Percentiles rank a stretch among this genome's conserved stretches.
Conservation (phyloP, 116 monocot genomes). For the Dioscorea cayenensis region DNA sequence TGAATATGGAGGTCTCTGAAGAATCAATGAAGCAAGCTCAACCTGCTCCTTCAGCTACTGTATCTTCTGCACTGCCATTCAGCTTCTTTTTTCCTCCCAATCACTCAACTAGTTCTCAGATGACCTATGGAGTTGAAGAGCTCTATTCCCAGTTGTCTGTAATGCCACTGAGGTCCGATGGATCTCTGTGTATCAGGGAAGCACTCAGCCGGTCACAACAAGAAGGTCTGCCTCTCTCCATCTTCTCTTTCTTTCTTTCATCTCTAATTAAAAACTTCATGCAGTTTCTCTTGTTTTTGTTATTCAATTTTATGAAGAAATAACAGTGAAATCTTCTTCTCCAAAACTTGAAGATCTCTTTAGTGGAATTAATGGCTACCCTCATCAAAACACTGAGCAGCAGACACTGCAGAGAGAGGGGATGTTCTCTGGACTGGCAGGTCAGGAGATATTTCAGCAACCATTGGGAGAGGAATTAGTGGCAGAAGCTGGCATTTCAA, state of each 20-base stretch:
- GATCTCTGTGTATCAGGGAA: conserved; percentile 98
- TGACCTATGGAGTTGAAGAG: conserved; percentile 63
- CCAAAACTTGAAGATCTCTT: conserved; percentile 97
- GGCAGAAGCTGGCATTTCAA: conserved; percentile 22
- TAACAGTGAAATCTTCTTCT: conserved; percentile 63
- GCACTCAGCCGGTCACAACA: conserved; percentile 63
- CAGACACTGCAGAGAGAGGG: conserved; percentile 18
- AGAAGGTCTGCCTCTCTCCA: conserved; percentile 30
- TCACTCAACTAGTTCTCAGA: conserved; percentile 27
- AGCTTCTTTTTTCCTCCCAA: conserved; percentile 49
- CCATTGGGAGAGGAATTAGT: conserved; percentile 28
- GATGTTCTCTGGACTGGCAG: conserved; percentile 18
- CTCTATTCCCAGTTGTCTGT: conserved; percentile 54
- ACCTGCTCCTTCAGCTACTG: conserved; percentile 18
- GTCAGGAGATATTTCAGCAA: conserved; percentile 36
- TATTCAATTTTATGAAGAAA: conserved; percentile 28
- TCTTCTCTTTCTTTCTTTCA: conserved; percentile 3
- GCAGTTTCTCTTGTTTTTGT: conserved; percentile 2
- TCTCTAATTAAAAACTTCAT: conserved; percentile 2
- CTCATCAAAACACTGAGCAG: conserved; percentile 38
- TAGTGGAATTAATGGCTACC: conserved; percentile 63
- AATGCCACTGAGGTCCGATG: conserved; percentile 92
- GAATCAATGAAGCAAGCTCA: conserved; percentile 40
- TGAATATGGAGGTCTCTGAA: conserved; percentile 65
- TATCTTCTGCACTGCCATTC: conserved; percentile 21